These are phyloP conservation scores for Candida glaebosa DNA, from an alignment of 805 yeast species.

Conservation along the genomic window DNA sequence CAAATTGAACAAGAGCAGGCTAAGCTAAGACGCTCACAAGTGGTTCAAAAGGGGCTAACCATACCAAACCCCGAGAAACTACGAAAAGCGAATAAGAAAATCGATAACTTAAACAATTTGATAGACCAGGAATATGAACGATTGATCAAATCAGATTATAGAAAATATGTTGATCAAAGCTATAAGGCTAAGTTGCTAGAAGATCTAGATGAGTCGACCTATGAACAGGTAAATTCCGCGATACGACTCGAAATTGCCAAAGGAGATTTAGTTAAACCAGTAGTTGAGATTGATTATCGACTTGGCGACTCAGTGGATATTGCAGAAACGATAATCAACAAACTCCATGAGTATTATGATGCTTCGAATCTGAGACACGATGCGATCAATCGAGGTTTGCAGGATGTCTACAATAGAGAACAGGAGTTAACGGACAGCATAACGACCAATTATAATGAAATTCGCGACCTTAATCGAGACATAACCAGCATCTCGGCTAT, in stretches of 20 bases:
- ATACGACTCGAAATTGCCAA: slow-evolving; percentile 9
- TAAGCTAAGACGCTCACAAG: slow-evolving; percentile 42
- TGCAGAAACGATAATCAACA: slow-evolving; percentile 13
- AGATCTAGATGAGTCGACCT: slow-evolving; percentile 29
- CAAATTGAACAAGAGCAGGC: slow-evolving; percentile 26
- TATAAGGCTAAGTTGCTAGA: slow-evolving; percentile 16
- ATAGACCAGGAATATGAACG: slow-evolving; percentile 29
- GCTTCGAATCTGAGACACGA: background rate
- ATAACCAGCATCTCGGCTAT: slow-evolving; percentile 9
- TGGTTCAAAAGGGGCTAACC: slow-evolving; percentile 41
- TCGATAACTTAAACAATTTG: slow-evolving; percentile 12
- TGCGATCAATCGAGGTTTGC: slow-evolving; percentile 1
- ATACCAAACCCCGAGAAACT: slow-evolving; percentile 33
- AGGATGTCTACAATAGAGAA: slow-evolving; percentile 5
- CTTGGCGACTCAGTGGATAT: slow-evolving; percentile 15
- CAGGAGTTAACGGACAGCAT: slow-evolving; percentile 9
- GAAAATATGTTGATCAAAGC: slow-evolving; percentile 22
- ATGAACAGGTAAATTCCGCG: slow-evolving; percentile 15
- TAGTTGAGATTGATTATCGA: background rate
- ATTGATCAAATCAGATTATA: slow-evolving; percentile 42
- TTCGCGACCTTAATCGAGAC: slow-evolving; percentile 15
- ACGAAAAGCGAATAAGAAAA: background rate
- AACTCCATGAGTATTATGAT: slow-evolving; percentile 16
- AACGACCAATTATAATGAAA: slow-evolving; percentile 8
- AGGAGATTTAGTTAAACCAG: background rate